These are phyloP conservation scores for Immersiella caudata DNA, from an alignment of 495 filamentous ascomycete genomes.

Conservation along the genomic window DNA sequence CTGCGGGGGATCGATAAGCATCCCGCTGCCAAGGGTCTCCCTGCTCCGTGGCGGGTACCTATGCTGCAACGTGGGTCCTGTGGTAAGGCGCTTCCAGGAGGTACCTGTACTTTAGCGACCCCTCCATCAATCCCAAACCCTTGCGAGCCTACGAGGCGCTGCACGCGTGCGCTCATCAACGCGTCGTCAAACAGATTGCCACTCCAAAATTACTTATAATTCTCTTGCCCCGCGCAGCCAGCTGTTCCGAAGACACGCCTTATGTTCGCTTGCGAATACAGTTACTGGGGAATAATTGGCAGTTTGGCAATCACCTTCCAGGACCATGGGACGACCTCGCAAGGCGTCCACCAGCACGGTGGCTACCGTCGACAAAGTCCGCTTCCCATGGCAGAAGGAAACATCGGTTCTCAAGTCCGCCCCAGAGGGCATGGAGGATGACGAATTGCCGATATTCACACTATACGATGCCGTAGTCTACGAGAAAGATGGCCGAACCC, in stretches of 20 bases:
- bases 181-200: neutral
- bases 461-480: constrained; percentile 52
- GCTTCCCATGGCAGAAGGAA: constrained; percentile 40
- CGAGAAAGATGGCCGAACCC: constrained; percentile 38
- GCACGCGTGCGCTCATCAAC: neutral
- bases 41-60: neutral
- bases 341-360: constrained; percentile 39
- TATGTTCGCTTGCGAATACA: neutral
- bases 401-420: constrained; percentile 38
- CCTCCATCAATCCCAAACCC: neutral
- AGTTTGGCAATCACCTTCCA: neutral
- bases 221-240: neutral
- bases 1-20: neutral
- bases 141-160: neutral
- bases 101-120: neutral
- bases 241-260: neutral
- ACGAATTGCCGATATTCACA: constrained; percentile 47
- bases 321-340: constrained; percentile 36
- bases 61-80: neutral
- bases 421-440: constrained; percentile 17
- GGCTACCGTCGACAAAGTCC: constrained; percentile 29
- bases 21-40: neutral
- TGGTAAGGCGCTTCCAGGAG: neutral
- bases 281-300: neutral
- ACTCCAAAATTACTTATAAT: neutral